Evolutionary conservation across 805 yeast species (phyloP).

Genomic region (Kuraishia cidri): DNA sequence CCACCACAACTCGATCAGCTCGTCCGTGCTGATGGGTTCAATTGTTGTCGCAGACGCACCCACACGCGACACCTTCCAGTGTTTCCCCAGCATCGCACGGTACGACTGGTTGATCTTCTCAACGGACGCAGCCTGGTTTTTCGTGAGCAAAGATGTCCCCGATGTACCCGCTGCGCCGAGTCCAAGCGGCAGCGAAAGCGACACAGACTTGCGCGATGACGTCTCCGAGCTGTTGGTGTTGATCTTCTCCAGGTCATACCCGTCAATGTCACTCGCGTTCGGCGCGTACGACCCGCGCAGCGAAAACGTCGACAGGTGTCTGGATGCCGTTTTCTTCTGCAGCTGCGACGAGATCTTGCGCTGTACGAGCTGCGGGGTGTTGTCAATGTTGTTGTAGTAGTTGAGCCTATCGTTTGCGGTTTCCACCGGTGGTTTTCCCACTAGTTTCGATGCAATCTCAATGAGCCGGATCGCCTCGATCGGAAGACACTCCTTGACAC

Average conservation of each 20-base stretch:
- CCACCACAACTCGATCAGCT: slow-evolving; percentile 38
- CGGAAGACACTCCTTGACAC: slow-evolving; percentile 51
- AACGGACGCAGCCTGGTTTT: slow-evolving; percentile 29
- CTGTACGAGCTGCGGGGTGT: slow-evolving; percentile 39
- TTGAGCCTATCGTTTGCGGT: slow-evolving; percentile 19
- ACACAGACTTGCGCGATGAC: slow-evolving; percentile 1
- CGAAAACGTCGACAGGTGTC: slow-evolving; percentile 14
- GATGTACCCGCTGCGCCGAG: slow-evolving; percentile 14
- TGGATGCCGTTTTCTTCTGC: slow-evolving; percentile 18
- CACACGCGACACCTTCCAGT: slow-evolving; percentile 24
- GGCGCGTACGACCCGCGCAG: slow-evolving; percentile 10
- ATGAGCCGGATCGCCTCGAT: slow-evolving; percentile 54
- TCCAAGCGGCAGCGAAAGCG: slow-evolving; percentile 16
- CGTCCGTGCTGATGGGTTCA: slow-evolving; percentile 21
- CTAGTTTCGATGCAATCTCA: slow-evolving; percentile 52
- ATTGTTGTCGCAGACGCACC: slow-evolving; percentile 12
- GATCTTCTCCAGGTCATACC: slow-evolving; percentile 16
- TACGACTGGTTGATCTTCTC: slow-evolving; percentile 44
- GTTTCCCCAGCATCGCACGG: slow-evolving; percentile 39
- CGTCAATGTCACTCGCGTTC: slow-evolving; percentile 22
- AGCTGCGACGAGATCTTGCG: slow-evolving; percentile 33
- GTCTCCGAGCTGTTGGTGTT: slow-evolving; percentile 6
- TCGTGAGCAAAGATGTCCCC: slow-evolving; percentile 17
- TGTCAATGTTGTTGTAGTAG: slow-evolving; percentile 22
- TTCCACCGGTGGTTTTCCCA: slow-evolving; percentile 44